Evolutionary conservation across 2,329 filamentous ascomycete species (phyloP), one percentile per base, ranked within the genome.

Genomic region (Bipolaris oryzae): DNA sequence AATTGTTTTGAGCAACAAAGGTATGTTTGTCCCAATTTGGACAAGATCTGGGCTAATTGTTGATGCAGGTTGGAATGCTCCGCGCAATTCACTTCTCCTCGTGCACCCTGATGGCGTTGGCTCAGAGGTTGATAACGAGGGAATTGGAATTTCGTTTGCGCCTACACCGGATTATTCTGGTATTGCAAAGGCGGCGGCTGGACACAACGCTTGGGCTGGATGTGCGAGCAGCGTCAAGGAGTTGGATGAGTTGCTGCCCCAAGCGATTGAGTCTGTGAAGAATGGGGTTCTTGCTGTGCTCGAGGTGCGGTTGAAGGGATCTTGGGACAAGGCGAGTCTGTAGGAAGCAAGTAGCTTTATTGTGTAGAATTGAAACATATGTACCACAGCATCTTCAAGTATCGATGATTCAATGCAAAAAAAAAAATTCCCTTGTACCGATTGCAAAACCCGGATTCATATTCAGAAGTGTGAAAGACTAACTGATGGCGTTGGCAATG

Each of bases 1-100:
- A 0, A 85, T 90, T 41, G 85, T 89, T 10, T 72, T 90, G 49
- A 89, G 89, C 69, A 90, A 90, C 68, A 85, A 88, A 74, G 87
- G 87, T 42, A 25, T 42, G 39, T 25, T 21, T 25, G 4, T 11
- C 21, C 5, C 21, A 6, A 25, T 25, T 7, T 42, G 20, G 20
- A 25, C 11, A 42, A n/a, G 11, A 11, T 42, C 21, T 42, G 21
- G 5, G 39, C 39, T 42, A 7, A 42, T 42, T n/a, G 13, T 42
- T 42, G 39, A 42, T 25, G 4, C 39, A 42, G 39, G 39, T 38
- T 90, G 87, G 87, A 88, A 89, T 66, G 87, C 87, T 0, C 87
- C 87, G 0, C 77, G 83, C 4, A 79, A 80, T 53, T 86, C 82
- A 13, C 78, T 89, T 69, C 74, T 88, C 16, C 80, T 89, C 11